phyloP scores from a whole-genome alignment of 2,329 filamentous ascomycete species.

The Calonectria hongkongensis region DNA sequence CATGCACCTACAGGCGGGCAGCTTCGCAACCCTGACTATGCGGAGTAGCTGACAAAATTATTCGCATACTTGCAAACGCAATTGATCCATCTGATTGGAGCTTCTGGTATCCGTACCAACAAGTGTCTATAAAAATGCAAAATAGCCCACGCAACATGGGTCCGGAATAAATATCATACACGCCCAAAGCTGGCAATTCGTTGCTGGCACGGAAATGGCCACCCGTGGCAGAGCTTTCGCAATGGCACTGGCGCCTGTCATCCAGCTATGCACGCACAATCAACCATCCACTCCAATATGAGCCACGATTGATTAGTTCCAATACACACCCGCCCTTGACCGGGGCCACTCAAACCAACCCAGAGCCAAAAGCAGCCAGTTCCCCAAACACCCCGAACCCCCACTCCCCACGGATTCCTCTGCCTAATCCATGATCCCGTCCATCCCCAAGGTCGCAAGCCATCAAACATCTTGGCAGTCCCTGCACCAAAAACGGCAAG shows the following conservation, averaged over 20 bases:
- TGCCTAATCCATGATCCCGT: slow-evolving; percentile 41
- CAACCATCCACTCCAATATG: slow-evolving; percentile 5
- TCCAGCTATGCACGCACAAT: slow-evolving; percentile 19
- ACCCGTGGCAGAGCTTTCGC: neutral
- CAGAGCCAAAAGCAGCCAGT: slow-evolving; percentile 41
- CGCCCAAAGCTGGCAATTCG: slow-evolving; percentile 38
- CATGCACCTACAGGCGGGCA: slow-evolving; percentile 15
- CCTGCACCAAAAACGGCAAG: slow-evolving; percentile 37
- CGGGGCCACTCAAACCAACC: slow-evolving; percentile 34
- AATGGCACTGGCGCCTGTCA: neutral
- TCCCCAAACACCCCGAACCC: slow-evolving; percentile 41
- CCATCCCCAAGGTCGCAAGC: slow-evolving; percentile 44
- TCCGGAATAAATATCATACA: slow-evolving; percentile 54
- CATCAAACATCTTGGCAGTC: slow-evolving; percentile 42
- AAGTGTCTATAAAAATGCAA: slow-evolving; percentile 33
- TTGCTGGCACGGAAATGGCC: neutral
- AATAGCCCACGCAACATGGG: slow-evolving; percentile 39
- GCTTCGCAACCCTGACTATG: neutral
- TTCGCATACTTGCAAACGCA: slow-evolving; percentile 10
- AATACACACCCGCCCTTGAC: slow-evolving; percentile 29
- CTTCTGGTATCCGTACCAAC: slow-evolving; percentile 15
- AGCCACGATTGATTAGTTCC: slow-evolving; percentile 29
- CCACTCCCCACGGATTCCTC: slow-evolving; percentile 45
- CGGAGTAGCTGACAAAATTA: slow-evolving; percentile 6
- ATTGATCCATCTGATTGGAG: slow-evolving; percentile 36